Base-by-base conservation (phyloP, 768 basidiomycete genomes). In the Collybia mongolica region DNA sequence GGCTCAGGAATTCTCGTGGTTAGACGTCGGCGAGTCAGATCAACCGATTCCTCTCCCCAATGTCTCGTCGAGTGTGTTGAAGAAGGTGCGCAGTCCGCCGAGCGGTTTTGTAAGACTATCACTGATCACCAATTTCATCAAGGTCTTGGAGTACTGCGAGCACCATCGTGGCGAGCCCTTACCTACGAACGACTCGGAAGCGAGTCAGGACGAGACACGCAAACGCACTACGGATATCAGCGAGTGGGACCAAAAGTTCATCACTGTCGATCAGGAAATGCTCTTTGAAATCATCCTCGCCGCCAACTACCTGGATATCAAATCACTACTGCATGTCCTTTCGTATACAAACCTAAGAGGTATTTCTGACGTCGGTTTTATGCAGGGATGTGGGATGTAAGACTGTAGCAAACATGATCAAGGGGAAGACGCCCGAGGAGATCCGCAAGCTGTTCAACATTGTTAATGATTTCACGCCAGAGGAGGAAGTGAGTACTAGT, bases 321-420 rank as follows among this genome's bases (percentile, higher is more conserved):
- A 98, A 75, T 89, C 95, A 18, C 82, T 98, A 42, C 84, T 98
- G 96, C 97, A 62, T 58, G 90, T 76, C 32, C 3, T n/a, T 50
- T 55, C 40, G 39, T 22, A 22, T 37, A 14, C 39, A n/a, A n/a
- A 18, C 58, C 35, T 29, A 29, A 48, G 22, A 28, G 32, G 9
- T 43, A 14, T 40, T 42, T 39, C 49, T 19, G 41, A 61, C 15
- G 45, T 15, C 14, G 26, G 39, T 19, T 19, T 14, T n/a, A 41
- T 26, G 42, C 57, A 96, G 93, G 58, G 95, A 97, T 64, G 93
- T 97, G 52, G 95, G 95, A 1, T 97, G 95, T 83, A 96, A 97
- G 79, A 97, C 93, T 3, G 95, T 97, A 4, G 97, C 97, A 12
- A 98, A 98, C 80, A 99, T 98, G 97, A 98, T 99, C 82, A 98